phyloP scores from a whole-genome alignment of 164 flowering plant genomes.

The Santalum album region DNA sequence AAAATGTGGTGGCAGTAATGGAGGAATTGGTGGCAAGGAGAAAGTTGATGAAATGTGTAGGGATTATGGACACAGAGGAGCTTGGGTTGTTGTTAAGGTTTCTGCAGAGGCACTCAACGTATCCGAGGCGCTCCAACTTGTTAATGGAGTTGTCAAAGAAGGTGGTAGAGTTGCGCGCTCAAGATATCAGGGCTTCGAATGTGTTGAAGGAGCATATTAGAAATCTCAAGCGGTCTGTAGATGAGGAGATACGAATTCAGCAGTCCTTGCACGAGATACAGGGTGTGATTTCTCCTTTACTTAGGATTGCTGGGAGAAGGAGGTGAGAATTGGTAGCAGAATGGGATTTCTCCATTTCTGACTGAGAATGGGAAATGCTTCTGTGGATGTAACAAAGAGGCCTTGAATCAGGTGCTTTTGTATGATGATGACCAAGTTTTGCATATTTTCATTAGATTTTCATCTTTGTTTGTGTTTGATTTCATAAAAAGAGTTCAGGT shows the following conservation, averaged over 20 bases:
- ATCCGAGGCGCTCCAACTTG: conserved; percentile 53
- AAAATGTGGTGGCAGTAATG: conserved; percentile 67
- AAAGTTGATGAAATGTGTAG: conserved; percentile 59
- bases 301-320: conserved; percentile 69
- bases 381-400: too few relatives aligned
- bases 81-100: conserved; percentile 64
- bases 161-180: conserved; percentile 55
- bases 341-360: too few relatives aligned
- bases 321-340: too few relatives aligned
- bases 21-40: conserved; percentile 85
- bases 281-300: conserved; percentile 76
- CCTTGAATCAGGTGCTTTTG: too few relatives aligned
- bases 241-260: conserved; percentile 74
- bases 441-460: too few relatives aligned
- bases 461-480: too few relatives aligned
- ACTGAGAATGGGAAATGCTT: too few relatives aligned
- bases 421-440: too few relatives aligned
- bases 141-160: conserved; percentile 54
- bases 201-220: conserved; percentile 40
- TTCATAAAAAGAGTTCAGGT: too few relatives aligned
- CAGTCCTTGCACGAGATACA: conserved; percentile 76
- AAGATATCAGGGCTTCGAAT: conserved; percentile 44
- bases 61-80: conserved; percentile 66
- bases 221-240: conserved; percentile 52
- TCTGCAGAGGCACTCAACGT: conserved; percentile 42